These are phyloP conservation scores for Fallopia convolvulus DNA, from an alignment of 148 eudicot genomes.

Conservation along the genomic window DNA sequence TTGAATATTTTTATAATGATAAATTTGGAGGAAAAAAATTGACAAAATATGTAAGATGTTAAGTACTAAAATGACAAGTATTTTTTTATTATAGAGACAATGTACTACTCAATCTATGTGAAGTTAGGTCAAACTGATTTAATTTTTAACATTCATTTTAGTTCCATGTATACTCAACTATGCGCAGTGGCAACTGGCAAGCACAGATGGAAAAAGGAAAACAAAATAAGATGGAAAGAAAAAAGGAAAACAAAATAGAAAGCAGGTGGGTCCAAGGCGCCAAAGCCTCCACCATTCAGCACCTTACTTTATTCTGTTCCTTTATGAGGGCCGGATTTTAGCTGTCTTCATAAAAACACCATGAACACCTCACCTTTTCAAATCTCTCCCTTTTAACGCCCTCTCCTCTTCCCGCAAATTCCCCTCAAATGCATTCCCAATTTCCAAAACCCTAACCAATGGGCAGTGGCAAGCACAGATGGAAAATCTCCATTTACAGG, in stretches of 20 bases:
- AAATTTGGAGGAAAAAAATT: no score
- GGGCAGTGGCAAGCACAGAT: constrained; percentile 47
- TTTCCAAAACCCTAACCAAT: constrained; percentile 13
- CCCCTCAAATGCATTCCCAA: not conserved
- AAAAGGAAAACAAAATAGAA: not conserved
- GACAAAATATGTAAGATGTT: no score
- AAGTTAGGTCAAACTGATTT: no score
- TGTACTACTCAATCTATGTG: no score
- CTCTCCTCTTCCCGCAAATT: not conserved
- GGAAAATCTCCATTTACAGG: constrained; percentile 57
- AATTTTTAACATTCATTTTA: no score
- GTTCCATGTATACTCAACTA: no score
- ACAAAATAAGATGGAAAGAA: no score
- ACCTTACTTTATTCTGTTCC: not conserved
- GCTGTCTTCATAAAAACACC: not conserved
- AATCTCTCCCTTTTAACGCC: not conserved
- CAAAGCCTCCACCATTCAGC: not conserved
- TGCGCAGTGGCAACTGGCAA: no score
- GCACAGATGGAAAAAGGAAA: no score
- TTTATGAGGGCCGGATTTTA: not conserved
- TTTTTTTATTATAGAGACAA: no score
- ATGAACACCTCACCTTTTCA: not conserved
- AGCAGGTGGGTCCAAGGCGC: not conserved
- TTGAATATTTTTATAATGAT: no score
- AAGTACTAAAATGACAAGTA: no score